Evolutionary conservation across 192 early-diverging fungal species (phyloP), one percentile per base, ranked within the genome.

Genomic region (Kickxella alabastrina): DNA sequence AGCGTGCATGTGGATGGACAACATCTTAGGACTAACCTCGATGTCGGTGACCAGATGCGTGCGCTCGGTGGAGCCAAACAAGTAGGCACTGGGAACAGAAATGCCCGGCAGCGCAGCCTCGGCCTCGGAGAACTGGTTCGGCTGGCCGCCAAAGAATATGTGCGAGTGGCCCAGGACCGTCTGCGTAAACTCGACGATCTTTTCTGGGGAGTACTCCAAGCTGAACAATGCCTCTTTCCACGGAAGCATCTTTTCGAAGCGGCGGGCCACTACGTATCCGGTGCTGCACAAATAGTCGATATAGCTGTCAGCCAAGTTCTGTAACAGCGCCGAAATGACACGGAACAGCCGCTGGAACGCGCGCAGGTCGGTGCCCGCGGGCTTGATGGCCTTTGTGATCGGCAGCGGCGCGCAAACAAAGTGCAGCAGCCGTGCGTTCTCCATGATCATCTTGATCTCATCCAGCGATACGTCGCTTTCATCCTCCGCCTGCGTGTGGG

Each of bases 401-500:
- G 65, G 72, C 24, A 75, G 39, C 25, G 72, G 72, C 19, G 72
- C 72, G 19, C 72, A 75, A 25, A 75, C 72, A 61, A 61, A 75
- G 50, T 75, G 72, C 29, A 75, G 41, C 53, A 75, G 37, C 1
- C 72, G 60, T 6, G 72, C 72, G 22, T 57, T 75, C n/a, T 60
- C 72, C 53, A 75, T 60, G 34, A 75, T 63, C 65, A 52, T 50
- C 24, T 49, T 25, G 10, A 75, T 75, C 19, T 68, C 66, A 10
- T 63, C 72, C 37, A 68, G 56, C 13, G 71, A 55, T 15, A 75
- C 57, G 35, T 60, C 57, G 25, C 35, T 48, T 34, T 25, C 40
- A 6, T 40, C 47, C 27, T 46, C 57, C 7, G 34, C 27, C 34
- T 19, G 35, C 31, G 21, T 2, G 14, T 43, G 26, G 41, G 13